phyloP scores from a whole-genome alignment of 169 alveolate species.

The Perkinsus chesapeaki region DNA sequence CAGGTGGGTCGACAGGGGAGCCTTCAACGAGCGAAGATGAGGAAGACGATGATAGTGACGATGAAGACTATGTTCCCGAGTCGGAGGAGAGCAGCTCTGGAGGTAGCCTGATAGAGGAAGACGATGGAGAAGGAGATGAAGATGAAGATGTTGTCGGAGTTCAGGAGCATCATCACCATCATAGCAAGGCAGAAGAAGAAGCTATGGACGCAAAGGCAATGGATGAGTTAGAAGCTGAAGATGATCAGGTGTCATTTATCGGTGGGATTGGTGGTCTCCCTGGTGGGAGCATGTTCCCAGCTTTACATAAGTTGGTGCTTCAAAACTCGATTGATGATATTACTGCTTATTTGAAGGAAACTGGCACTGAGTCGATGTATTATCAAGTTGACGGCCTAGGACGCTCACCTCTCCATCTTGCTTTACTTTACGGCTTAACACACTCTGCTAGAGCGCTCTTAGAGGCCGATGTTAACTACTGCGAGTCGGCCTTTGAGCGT shows the following conservation, averaged over 20 bases:
- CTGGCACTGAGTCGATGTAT: neutral
- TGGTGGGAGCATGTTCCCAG: slow-evolving; percentile 3
- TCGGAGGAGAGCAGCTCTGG: slow-evolving; percentile 4
- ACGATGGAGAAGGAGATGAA: neutral
- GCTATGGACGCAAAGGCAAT: neutral
- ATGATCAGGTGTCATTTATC: neutral
- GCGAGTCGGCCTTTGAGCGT: neutral
- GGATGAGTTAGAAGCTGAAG: neutral
- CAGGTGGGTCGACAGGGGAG: neutral
- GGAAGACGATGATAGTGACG: neutral
- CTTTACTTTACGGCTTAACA: neutral
- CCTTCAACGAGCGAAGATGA: neutral
- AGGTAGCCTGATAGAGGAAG: neutral
- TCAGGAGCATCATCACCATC: neutral
- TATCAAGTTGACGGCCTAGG: neutral
- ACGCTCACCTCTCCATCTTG: neutral
- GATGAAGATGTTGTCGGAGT: neutral
- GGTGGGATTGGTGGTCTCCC: slow-evolving; percentile 3
- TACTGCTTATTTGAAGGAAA: neutral
- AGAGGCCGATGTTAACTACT: neutral
- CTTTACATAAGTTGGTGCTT: neutral
- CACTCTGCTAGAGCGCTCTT: neutral
- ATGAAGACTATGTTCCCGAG: neutral
- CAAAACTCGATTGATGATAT: neutral
- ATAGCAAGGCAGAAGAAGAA: neutral